These are phyloP conservation scores for Ophiostoma novo-ulmi DNA, from an alignment of 2,329 filamentous ascomycete genomes.

Conservation along the genomic window DNA sequence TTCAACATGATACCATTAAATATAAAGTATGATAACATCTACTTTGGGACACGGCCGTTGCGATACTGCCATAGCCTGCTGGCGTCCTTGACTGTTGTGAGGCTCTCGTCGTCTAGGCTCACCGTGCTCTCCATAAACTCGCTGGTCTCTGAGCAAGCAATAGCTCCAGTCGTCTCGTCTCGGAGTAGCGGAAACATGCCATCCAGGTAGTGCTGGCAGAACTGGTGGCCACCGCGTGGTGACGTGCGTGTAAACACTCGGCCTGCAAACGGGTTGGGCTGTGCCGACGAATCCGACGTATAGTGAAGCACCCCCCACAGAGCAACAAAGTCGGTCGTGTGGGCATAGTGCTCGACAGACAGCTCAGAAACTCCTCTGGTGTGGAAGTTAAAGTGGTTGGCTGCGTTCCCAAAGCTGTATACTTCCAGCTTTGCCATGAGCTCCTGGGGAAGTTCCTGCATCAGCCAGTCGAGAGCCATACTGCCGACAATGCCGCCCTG, in stretches of 20 bases:
- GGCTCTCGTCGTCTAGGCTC: slow-evolving; percentile 32
- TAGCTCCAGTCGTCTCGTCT: slow-evolving; percentile 39
- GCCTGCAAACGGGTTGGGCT: slow-evolving; percentile 46
- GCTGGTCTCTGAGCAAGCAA: slow-evolving; percentile 32
- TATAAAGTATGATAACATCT: slow-evolving; percentile 17
- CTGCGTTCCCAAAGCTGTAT: slow-evolving; percentile 72
- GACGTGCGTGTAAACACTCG: slow-evolving; percentile 54
- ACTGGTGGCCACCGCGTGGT: slow-evolving; percentile 51
- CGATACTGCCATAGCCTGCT: slow-evolving; percentile 59
- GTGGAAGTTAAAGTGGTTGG: slow-evolving; percentile 82
- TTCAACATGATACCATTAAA: background rate
- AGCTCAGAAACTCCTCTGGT: slow-evolving; percentile 17
- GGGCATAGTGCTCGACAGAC: slow-evolving; percentile 71
- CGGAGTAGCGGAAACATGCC: slow-evolving; percentile 53
- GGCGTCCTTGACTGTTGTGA: slow-evolving; percentile 50
- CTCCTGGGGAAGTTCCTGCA: slow-evolving; percentile 64
- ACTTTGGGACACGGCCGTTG: slow-evolving; percentile 52
- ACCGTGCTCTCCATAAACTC: slow-evolving; percentile 55
- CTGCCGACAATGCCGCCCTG: slow-evolving; percentile 72
- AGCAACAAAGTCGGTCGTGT: slow-evolving; percentile 67
- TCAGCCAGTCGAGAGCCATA: slow-evolving; percentile 69
- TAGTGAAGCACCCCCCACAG: slow-evolving; percentile 71
- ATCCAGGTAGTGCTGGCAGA: slow-evolving; percentile 58
- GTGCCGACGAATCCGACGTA: slow-evolving; percentile 36
- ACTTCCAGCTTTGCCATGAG: slow-evolving; percentile 66